Conservation (phyloP, 2,329 filamentous ascomycete species). For the Phialophora macrospora region DNA sequence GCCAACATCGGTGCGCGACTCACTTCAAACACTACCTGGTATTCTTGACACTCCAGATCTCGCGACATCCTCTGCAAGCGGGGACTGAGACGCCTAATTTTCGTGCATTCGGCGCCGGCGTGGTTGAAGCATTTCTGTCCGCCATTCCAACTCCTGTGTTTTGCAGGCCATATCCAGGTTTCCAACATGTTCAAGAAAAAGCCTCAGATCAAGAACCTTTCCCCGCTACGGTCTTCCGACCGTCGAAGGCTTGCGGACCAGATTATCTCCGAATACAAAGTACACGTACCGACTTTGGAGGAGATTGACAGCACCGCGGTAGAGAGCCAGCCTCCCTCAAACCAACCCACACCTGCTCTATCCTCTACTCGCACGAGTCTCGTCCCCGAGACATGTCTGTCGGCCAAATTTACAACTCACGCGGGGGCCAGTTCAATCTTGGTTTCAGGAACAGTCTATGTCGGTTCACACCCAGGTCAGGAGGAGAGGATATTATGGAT, state of each 20-base stretch:
- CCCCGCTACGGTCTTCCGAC: slow-evolving; percentile 70
- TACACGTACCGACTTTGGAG: slow-evolving; percentile 51
- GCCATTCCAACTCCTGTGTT: background rate
- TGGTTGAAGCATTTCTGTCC: background rate
- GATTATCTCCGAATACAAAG: slow-evolving; percentile 66
- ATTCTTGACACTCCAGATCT: background rate
- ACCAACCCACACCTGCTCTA: slow-evolving; percentile 54
- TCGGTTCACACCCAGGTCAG: slow-evolving; percentile 61
- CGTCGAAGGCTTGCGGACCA: slow-evolving; percentile 69
- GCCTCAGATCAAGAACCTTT: slow-evolving; percentile 68
- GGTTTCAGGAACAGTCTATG: slow-evolving; percentile 68
- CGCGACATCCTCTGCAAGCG: background rate
- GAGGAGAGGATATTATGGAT: slow-evolving; percentile 69
- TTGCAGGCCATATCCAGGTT: background rate
- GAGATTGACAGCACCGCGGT: slow-evolving; percentile 46
- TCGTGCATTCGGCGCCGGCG: background rate
- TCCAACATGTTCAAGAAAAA: slow-evolving; percentile 67
- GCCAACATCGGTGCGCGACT: background rate
- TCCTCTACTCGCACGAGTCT: slow-evolving; percentile 62
- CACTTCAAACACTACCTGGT: background rate
- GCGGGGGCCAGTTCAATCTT: slow-evolving; percentile 65
- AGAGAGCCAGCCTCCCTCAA: slow-evolving; percentile 45
- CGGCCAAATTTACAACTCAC: slow-evolving; percentile 69
- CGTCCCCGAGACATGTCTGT: slow-evolving; percentile 66
- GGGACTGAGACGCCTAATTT: background rate